Base-by-base conservation (phyloP, 2,329 filamentous ascomycete species). In the Cladosporium colombiae region DNA sequence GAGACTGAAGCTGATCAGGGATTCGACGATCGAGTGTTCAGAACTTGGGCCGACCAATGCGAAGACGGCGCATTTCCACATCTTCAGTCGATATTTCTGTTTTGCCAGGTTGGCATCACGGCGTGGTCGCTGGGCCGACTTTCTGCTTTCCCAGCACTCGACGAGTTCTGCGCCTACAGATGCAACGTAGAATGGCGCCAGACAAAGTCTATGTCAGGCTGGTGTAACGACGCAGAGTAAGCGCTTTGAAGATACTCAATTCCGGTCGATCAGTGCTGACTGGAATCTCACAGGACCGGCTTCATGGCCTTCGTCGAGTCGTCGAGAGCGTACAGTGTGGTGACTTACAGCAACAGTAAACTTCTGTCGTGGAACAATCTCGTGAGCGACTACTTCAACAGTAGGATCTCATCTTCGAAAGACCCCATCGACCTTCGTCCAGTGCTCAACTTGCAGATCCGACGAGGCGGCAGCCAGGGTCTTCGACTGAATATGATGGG, bases 21-120 rank as follows among this genome's bases (percentile, higher is more conserved):
- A 11, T 56, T 72, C 25, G 63, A 66, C 1, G 71, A 73, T 56
- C 65, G 69, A 8, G 50, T 70, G 16, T 56, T 74, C 23, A 66
- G 67, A 5, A 62, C 68, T 11, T 73, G 72, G 73, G 69, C 70
- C 16, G 59, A 57, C 0, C 66, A 64, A 46, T 58, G 44, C 23
- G 57, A 66, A 5, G 27, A 57, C 10, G 68, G 66, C 10, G 65
- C 69, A 3, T 67, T 74, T 29, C 27, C 56, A 1, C 65, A 63
- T 21, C 67, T 74, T 8, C 44, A 70, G 37, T 53, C 52, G 16
- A 56, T 74, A 3, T 69, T 70, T 55, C 37, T 71, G 18, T 64
- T 65, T 21, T 62, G 37, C 13, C 65, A 68, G 23, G 5, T 27
- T 11, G 60, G 61, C 5, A 52, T 72, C n/a, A 67, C 68, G 1